Percentiles rank a stretch among this genome's conserved stretches.
Evolutionary conservation across 2,329 filamentous ascomycete species (phyloP).

Genomic region (Fusarium succisae): DNA sequence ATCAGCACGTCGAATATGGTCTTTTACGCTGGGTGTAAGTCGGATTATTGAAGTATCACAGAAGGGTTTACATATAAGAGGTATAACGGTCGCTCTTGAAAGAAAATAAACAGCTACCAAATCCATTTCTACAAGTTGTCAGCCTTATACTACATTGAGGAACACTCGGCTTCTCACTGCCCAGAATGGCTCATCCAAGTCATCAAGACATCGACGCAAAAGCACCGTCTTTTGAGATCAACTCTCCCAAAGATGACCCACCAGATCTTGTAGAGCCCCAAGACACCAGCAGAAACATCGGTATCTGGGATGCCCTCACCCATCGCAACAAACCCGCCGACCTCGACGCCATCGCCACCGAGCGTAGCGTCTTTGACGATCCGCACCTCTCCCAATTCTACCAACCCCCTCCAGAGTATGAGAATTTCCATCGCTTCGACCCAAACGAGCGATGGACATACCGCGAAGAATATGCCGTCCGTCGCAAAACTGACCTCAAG

Average conservation of each 20-base stretch:
- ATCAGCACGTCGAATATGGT: neutral
- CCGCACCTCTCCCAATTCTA: neutral
- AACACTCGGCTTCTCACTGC: neutral
- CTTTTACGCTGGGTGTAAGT: neutral
- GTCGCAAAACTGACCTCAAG: neutral
- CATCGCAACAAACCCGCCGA: neutral
- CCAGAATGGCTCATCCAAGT: neutral
- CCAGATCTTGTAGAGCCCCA: neutral
- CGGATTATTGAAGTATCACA: no score
- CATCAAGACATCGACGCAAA: neutral
- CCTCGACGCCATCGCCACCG: neutral
- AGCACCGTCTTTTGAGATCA: neutral
- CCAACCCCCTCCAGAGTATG: neutral
- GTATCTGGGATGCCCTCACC: neutral
- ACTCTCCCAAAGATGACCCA: neutral
- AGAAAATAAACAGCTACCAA: accelerated
- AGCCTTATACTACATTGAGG: accelerated
- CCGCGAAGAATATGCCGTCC: neutral
- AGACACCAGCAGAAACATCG: neutral
- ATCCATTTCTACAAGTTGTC: neutral
- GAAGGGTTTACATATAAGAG: neutral
- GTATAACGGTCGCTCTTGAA: neutral
- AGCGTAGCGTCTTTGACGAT: neutral
- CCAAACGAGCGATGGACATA: neutral
- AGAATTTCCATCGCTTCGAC: neutral